Evolutionary conservation across 306 rosid species (phyloP).

Genomic region (Lagenaria siceraria): DNA sequence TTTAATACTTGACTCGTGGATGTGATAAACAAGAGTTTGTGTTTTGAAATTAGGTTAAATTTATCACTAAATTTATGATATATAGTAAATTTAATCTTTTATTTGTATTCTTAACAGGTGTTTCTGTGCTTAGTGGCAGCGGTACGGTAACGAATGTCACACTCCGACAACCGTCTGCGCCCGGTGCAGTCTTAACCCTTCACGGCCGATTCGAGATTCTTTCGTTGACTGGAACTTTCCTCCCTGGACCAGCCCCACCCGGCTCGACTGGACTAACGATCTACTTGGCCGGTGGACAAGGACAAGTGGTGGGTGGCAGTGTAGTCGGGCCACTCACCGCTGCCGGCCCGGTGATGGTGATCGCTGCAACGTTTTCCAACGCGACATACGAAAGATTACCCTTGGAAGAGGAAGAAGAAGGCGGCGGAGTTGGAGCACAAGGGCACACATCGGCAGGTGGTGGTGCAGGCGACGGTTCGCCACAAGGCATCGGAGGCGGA

Average conservation of each 20-base stretch:
- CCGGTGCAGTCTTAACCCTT: slow-evolving; percentile 48
- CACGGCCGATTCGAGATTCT: slow-evolving; percentile 76
- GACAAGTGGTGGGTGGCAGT: slow-evolving; percentile 66
- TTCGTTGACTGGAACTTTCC: slow-evolving; percentile 48
- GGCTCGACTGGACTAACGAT: slow-evolving; percentile 63
- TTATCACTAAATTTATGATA: neutral
- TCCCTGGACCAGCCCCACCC: slow-evolving; percentile 53
- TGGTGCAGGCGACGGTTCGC: slow-evolving; percentile 12
- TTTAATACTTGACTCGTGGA: neutral
- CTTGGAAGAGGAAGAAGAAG: slow-evolving; percentile 49
- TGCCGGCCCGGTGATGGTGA: slow-evolving; percentile 62
- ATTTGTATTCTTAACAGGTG: slow-evolving; percentile 1
- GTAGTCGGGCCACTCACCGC: slow-evolving; percentile 69
- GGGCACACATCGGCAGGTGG: slow-evolving; percentile 14
- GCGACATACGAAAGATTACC: slow-evolving; percentile 75
- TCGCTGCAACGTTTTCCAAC: slow-evolving; percentile 68
- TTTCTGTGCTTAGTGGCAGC: slow-evolving; percentile 50
- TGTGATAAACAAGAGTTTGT: neutral
- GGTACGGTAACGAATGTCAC: slow-evolving; percentile 65
- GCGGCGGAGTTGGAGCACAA: slow-evolving; percentile 2
- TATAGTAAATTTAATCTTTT: neutral
- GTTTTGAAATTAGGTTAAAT: neutral
- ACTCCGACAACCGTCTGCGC: slow-evolving; percentile 48
- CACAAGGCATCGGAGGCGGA: slow-evolving; percentile 27
- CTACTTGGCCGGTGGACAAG: slow-evolving; percentile 69